Evolutionary conservation across 2,329 filamentous ascomycete genomes (phyloP).

Genomic region (Exophiala xenobiotica): DNA sequence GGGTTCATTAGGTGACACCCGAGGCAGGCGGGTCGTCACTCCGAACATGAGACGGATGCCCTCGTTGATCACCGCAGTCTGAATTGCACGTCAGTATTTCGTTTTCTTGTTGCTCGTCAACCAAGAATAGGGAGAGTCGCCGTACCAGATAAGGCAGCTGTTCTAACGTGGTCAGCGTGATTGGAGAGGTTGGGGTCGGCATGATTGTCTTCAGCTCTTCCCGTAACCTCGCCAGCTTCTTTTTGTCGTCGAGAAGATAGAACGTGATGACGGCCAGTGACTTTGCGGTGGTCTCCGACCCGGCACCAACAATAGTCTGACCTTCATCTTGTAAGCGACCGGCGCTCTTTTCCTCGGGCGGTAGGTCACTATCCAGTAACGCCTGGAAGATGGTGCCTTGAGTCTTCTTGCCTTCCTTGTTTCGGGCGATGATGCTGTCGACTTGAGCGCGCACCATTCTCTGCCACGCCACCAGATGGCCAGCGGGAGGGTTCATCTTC

Average conservation of each 20-base stretch:
- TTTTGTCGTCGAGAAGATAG: conserved; percentile 13
- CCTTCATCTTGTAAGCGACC: conserved; percentile 36
- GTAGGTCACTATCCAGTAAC: conserved; percentile 26
- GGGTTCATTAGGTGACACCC: conserved; percentile 26
- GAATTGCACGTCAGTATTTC: neutral
- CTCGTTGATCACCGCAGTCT: conserved; percentile 33
- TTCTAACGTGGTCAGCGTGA: conserved; percentile 28
- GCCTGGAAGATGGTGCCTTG: conserved; percentile 8
- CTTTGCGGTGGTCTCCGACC: conserved; percentile 33
- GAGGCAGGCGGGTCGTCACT: conserved; percentile 18
- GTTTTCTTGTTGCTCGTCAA: no score
- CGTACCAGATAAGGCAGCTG: conserved; percentile 32
- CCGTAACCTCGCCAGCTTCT: conserved; percentile 10
- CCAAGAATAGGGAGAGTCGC: conserved; percentile 29
- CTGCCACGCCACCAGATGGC: conserved; percentile 10
- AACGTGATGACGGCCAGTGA: conserved; percentile 22
- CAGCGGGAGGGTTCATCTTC: conserved; percentile 11
- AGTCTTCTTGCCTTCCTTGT: conserved; percentile 6
- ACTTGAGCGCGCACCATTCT: conserved; percentile 7
- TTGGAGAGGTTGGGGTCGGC: conserved; percentile 9
- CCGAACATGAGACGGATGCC: conserved; percentile 30
- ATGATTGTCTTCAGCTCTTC: conserved; percentile 22
- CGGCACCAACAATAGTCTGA: conserved; percentile 35
- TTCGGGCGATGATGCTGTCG: conserved; percentile 8
- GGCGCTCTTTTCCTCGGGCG: conserved; percentile 33